Conservation (phyloP, 441 rosid genomes). For the Cnidoscolus chayamansa region DNA sequence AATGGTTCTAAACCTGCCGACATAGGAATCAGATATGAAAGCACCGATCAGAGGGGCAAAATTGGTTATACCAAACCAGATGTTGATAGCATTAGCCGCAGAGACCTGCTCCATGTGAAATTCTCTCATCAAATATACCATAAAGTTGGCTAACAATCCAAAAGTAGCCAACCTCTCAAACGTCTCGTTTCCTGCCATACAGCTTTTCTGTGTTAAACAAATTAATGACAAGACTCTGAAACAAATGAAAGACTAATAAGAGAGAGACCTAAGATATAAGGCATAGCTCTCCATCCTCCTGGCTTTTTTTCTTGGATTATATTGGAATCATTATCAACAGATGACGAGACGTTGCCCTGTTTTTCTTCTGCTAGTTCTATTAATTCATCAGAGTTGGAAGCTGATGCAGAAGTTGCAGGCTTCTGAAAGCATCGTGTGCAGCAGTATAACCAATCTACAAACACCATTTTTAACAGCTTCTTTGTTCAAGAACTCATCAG, state of each 20-base stretch:
- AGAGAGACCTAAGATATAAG: constrained; percentile 60
- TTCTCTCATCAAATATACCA: constrained; percentile 58
- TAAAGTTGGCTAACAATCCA: constrained; percentile 63
- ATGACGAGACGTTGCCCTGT: constrained; percentile 7
- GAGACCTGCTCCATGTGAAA: constrained; percentile 58
- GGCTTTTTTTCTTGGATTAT: constrained; percentile 33
- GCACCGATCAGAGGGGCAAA: constrained; percentile 69
- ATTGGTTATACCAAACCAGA: constrained; percentile 64
- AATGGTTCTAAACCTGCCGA: constrained; percentile 58
- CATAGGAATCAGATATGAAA: constrained; percentile 53
- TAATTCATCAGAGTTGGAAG: background rate
- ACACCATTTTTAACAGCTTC: constrained; percentile 15
- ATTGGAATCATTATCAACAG: constrained; percentile 4
- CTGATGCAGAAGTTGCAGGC: constrained; percentile 3
- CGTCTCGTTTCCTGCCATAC: constrained; percentile 65
- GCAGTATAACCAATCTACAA: constrained; percentile 15
- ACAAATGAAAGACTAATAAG: too few relatives aligned
- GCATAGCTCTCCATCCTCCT: constrained; percentile 87
- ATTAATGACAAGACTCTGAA: too few relatives aligned
- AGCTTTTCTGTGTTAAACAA: too few relatives aligned
- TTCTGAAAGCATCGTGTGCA: constrained; percentile 25
- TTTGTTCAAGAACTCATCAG: too few relatives aligned
- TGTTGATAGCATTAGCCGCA: constrained; percentile 52
- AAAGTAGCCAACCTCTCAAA: constrained; percentile 67
- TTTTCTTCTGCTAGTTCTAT: constrained; percentile 17